Evolutionary conservation across 140 eudicot genomes (phyloP).

Genomic region (Bidens hawaiensis): DNA sequence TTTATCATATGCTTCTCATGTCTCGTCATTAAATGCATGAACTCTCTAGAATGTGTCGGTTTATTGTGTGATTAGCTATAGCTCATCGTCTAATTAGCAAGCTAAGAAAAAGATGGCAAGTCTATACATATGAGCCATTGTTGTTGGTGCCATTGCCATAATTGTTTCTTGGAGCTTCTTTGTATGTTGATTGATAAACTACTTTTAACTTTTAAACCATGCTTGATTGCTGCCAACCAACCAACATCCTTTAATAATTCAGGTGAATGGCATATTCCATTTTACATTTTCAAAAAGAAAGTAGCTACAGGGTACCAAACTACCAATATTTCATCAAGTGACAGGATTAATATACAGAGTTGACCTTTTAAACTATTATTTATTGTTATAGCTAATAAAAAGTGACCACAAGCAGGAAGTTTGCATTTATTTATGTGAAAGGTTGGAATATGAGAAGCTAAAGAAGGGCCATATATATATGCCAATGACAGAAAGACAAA

Average conservation of each 20-base stretch:
- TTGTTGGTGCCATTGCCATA: neutral
- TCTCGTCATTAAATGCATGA: constrained; percentile 37
- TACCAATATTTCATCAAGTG: constrained; percentile 9
- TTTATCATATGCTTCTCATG: constrained; percentile 2
- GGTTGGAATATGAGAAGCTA: constrained; percentile 12
- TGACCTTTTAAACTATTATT: neutral
- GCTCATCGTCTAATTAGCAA: constrained; percentile 1
- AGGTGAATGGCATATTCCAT: constrained; percentile 20
- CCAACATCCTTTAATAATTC: constrained; percentile 11
- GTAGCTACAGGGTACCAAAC: neutral
- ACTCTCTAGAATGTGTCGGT: constrained; percentile 3
- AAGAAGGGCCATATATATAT: constrained; percentile 20
- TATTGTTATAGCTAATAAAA: constrained; percentile 4
- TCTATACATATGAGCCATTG: neutral
- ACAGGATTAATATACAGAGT: neutral
- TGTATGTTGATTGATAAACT: constrained; percentile 6
- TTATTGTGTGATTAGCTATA: constrained; percentile 11
- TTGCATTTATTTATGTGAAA: constrained; percentile 1
- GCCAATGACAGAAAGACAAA: constrained; percentile 29
- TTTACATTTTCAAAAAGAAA: neutral
- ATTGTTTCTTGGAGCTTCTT: constrained; percentile 13
- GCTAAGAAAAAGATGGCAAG: constrained; percentile 5
- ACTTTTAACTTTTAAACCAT: constrained; percentile 14
- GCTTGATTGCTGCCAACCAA: constrained; percentile 25
- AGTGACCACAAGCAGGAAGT: neutral